phyloP scores from a whole-genome alignment of 106 monocot genomes.

The Dendrobium huoshanense region DNA sequence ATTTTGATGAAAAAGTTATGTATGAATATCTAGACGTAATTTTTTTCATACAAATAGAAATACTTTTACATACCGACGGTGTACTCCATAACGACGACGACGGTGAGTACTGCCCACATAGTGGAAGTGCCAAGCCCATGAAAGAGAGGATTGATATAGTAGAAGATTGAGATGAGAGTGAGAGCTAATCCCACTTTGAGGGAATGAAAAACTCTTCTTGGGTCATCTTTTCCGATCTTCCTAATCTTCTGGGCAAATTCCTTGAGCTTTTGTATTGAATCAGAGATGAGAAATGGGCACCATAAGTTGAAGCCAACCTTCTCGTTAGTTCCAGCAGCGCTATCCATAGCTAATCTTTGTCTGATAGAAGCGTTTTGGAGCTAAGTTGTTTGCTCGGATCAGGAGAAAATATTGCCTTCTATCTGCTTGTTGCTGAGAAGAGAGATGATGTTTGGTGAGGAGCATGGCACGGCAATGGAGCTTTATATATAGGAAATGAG shows the following conservation, averaged over 20 bases:
- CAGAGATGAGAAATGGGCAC: not conserved
- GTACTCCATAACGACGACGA: slow-evolving; percentile 67
- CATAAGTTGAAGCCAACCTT: not conserved
- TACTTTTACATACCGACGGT: slow-evolving; percentile 29
- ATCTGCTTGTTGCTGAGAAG: not conserved
- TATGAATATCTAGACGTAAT: too few species aligned
- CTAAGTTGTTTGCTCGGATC: too few species aligned
- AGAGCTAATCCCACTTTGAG: slow-evolving; percentile 55
- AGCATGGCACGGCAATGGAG: not conserved
- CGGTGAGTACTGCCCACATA: slow-evolving; percentile 70
- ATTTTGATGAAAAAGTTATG: too few species aligned
- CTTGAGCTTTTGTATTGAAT: slow-evolving; percentile 5
- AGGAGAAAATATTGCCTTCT: too few species aligned
- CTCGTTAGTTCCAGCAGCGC: not conserved
- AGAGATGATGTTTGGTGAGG: not conserved
- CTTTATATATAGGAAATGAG: not conserved
- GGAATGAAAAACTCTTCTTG: slow-evolving; percentile 38
- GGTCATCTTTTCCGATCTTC: slow-evolving; percentile 40
- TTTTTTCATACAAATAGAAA: too few species aligned
- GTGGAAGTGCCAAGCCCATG: slow-evolving; percentile 34
- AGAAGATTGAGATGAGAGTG: slow-evolving; percentile 51
- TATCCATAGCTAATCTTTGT: not conserved
- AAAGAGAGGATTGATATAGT: slow-evolving; percentile 51
- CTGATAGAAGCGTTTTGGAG: too few species aligned
- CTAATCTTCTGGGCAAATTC: slow-evolving; percentile 11